phyloP scores from a whole-genome alignment of 352 stramenopile species.

The Globisporangium lucens region DNA sequence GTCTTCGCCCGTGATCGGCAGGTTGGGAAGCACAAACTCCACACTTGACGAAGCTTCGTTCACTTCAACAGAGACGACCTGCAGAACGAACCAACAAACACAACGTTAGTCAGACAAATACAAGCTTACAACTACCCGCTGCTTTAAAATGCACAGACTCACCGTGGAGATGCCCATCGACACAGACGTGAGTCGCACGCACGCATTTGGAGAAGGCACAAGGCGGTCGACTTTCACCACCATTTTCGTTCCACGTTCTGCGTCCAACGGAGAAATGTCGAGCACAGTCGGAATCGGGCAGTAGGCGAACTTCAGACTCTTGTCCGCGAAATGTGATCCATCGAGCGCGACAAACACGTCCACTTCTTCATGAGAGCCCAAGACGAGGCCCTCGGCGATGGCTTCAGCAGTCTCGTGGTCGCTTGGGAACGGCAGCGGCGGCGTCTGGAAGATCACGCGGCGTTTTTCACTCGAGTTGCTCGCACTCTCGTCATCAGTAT shows the following conservation, averaged over 20 bases:
- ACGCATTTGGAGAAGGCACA: slow-evolving; percentile 7
- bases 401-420: slow-evolving; percentile 20
- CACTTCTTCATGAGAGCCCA: slow-evolving; percentile 38
- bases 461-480: slow-evolving; percentile 24
- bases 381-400: slow-evolving; percentile 26
- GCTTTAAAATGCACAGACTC: background rate
- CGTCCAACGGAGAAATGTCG: slow-evolving; percentile 23
- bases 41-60: slow-evolving; percentile 11
- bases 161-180: slow-evolving; percentile 23
- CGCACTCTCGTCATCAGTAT: background rate
- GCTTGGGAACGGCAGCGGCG: slow-evolving; percentile 34
- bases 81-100: background rate
- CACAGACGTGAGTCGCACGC: slow-evolving; percentile 21
- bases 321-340: slow-evolving; percentile 40
- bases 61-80: slow-evolving; percentile 20
- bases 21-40: slow-evolving; percentile 17
- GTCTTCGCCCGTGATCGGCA: slow-evolving; percentile 13
- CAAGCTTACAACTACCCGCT: background rate
- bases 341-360: slow-evolving; percentile 53
- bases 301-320: slow-evolving; percentile 29
- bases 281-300: slow-evolving; percentile 17
- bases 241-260: slow-evolving; percentile 19
- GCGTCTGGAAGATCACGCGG: slow-evolving; percentile 42
- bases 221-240: slow-evolving; percentile 21
- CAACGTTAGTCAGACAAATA: background rate